These are phyloP conservation scores for Aegilops longissima DNA, from an alignment of 176 grass and related monocot species.

Conservation along the genomic window DNA sequence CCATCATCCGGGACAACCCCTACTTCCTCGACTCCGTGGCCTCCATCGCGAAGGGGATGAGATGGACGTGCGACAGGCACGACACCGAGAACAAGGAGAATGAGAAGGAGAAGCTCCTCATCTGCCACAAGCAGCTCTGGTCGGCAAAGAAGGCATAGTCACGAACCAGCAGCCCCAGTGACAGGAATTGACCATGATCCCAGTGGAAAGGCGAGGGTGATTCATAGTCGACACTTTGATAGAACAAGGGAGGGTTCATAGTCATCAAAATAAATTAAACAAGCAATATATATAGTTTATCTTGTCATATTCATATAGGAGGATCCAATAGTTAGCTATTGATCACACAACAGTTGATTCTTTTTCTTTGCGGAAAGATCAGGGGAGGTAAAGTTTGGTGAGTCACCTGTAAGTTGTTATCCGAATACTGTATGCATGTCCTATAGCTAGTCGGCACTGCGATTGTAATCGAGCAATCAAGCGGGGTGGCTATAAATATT, in stretches of 20 bases:
- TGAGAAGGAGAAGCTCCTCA: slow-evolving; percentile 79
- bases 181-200: slow-evolving; percentile 3
- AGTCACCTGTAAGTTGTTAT: slow-evolving; percentile 10
- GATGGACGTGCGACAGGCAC: slow-evolving; percentile 78
- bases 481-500: slow-evolving; percentile 9
- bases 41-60: slow-evolving; percentile 79
- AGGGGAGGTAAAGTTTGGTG: slow-evolving; percentile 1
- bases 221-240: neutral
- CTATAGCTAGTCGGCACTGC: slow-evolving; percentile 15
- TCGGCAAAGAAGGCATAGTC: slow-evolving; percentile 37
- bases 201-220: neutral
- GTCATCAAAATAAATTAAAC: slow-evolving; percentile 34
- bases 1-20: slow-evolving; percentile 69
- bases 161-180: neutral
- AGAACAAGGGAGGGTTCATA: slow-evolving; percentile 2
- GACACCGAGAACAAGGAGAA: slow-evolving; percentile 53
- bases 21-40: slow-evolving; percentile 82
- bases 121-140: slow-evolving; percentile 94
- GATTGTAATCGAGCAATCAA: slow-evolving; percentile 18
- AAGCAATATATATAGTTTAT: neutral
- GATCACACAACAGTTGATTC: slow-evolving; percentile 17
- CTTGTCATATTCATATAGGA: slow-evolving; percentile 17
- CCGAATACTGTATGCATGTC: neutral
- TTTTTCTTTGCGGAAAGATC: slow-evolving; percentile 22
- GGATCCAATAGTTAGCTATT: slow-evolving; percentile 22